Base-by-base conservation (phyloP, 2,329 filamentous ascomycete species). In the Pochonia chlamydosporia region DNA sequence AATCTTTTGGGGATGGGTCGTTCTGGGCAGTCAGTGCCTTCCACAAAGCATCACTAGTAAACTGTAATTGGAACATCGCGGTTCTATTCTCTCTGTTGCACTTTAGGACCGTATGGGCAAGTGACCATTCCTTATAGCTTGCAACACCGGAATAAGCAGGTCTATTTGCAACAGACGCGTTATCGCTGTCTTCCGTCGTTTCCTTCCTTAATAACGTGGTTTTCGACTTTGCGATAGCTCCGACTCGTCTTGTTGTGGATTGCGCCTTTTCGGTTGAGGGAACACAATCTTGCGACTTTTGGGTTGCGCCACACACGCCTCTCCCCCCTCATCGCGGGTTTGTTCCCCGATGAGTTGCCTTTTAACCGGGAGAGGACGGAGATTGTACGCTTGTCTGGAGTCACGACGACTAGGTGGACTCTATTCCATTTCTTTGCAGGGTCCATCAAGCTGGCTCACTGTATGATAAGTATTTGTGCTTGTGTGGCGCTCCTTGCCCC, bases 11-110 rank as follows among this genome's bases (percentile, higher is more conserved):
- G 30, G 30, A 11, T 31, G 30, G 30, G 16, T 16, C 30, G 30
- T 31, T 31, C 30, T 31, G 30, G 5, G 30, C 5, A 31, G 16
- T n/a, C 5, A 31, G 30, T n/a, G 30, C 16, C 13, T 31, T 31
- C 30, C 30, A 31, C 30, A 31, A 31, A 31, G 16, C 16, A n/a
- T 31, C 30, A n/a, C 30, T 31, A n/a, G 30, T 31, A 31, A 31
- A 31, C 3, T 31, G 30, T 31, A 31, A n/a, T n/a, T 43, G 13
- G 33, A 46, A 40, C 16, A 21, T 31, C 21, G 44, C 44, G 16
- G 18, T 46, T 33, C 44, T 13, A 28, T 46, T 46, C 10, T 46
- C 44, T 46, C 36, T 20, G 16, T n/a, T 37, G 44, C 44, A 23
- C 7, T 39, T 46, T 9, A 46, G 44, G 33, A 41, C 25, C 1